Evolutionary conservation across 2,329 filamentous ascomycete species (phyloP), one percentile per base, ranked within the genome.

Genomic region (Ophiostoma sp.): DNA sequence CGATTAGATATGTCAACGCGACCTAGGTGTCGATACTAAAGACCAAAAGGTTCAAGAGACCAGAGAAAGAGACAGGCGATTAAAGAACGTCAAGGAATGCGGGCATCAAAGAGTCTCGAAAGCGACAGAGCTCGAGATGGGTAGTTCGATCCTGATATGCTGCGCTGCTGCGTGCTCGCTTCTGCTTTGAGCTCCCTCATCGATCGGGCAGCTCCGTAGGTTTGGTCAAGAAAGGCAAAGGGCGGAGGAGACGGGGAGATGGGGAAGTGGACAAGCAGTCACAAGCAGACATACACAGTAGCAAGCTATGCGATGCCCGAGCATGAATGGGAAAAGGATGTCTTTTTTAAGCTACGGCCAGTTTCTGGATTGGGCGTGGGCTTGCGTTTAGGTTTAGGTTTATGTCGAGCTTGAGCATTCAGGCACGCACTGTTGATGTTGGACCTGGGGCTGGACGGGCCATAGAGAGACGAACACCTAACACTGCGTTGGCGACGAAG

Each of bases 321-420:
- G 17, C n/a, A 60, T 60, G 27, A 20, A 69, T 23, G 68, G 68
- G 72, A 69, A 70, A 67, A 67, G 60, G 23, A 67, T 54, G 69
- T 66, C 69, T 68, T 69, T 69, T 73, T 73, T 73, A 73, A 73
- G 69, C 72, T 71, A 69, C 60, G 60, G 17, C 39, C 36, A 15
- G 57, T 62, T 62, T 35, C 60, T 64, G 33, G 17, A 20, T 64
- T n/a, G 60, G 60, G 57, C 57, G 27, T 31, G 27, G 27, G 27
- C 27, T 31, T 31, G 27, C 27, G 27, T 31, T 31, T 31, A 3
- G 27, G 27, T 31, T 31, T 31, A 31, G 27, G 48, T 54, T 54
- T 54, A 54, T 11, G 17, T 17, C 3, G 27, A 31, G 48, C 48
- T 27, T 57, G 52, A 20, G n/a, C 15, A 62, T 62, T 69, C 52